phyloP scores from a whole-genome alignment of 1,284 basidiomycete species.

The Trametes polyzona region DNA sequence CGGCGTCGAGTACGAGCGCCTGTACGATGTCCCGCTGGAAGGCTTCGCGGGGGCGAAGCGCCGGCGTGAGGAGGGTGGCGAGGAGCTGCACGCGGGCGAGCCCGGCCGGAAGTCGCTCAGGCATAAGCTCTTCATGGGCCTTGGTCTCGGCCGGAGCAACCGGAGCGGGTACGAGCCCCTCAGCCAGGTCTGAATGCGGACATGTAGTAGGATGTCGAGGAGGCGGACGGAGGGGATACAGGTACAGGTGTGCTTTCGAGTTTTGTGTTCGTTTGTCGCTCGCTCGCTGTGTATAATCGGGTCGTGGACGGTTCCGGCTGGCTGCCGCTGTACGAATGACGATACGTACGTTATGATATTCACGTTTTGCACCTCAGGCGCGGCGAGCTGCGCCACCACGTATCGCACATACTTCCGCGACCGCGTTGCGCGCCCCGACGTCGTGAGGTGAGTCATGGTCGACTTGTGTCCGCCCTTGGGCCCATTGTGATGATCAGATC shows the following conservation, averaged over 20 bases:
- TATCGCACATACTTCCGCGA: too few relatives aligned
- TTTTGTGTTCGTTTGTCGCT: constrained; percentile 2
- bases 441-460: too few relatives aligned
- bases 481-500: too few relatives aligned
- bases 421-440: too few relatives aligned
- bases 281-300: constrained; percentile 15
- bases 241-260: constrained; percentile 3
- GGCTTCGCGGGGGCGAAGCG: constrained; percentile 77
- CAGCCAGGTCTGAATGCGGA: constrained; percentile 51
- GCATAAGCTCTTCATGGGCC: constrained; percentile 55
- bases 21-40: constrained; percentile 90
- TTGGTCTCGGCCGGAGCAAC: constrained; percentile 49
- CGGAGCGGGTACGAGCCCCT: constrained; percentile 64
- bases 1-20: constrained; percentile 85
- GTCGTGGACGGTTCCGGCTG: neutral
- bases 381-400: too few relatives aligned
- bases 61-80: constrained; percentile 57
- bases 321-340: neutral
- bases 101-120: constrained; percentile 43
- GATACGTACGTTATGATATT: neutral
- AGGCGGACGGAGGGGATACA: neutral
- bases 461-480: too few relatives aligned
- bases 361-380: too few relatives aligned
- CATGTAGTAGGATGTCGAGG: too few relatives aligned
- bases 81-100: constrained; percentile 41